These are phyloP conservation scores for Cystobasidium sp. DNA, from an alignment of 1,284 basidiomycete genomes.

Conservation along the genomic window DNA sequence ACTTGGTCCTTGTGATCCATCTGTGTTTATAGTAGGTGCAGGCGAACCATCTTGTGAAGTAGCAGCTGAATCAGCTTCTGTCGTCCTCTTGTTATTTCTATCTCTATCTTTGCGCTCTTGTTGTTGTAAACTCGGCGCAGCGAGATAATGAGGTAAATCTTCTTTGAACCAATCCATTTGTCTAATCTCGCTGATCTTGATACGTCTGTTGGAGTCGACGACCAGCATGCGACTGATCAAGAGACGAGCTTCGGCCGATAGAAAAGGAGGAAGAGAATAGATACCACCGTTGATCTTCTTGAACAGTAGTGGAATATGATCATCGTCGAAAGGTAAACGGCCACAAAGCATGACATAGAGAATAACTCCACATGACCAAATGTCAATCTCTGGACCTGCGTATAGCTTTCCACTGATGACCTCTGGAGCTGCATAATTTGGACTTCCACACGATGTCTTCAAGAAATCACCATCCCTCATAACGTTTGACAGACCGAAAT, in stretches of 20 bases:
- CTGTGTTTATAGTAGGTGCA: neutral
- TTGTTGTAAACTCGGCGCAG: constrained; percentile 17
- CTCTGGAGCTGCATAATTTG: constrained; percentile 95
- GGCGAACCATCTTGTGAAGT: constrained; percentile 22
- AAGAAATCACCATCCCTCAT: constrained; percentile 94
- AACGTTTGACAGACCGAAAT: constrained; percentile 91
- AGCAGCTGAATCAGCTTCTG: constrained; percentile 14
- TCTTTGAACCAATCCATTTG: constrained; percentile 84
- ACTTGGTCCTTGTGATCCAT: constrained; percentile 20
- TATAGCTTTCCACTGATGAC: constrained; percentile 91
- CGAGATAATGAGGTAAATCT: constrained; percentile 81
- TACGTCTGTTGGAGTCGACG: constrained; percentile 88
- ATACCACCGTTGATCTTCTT: constrained; percentile 88
- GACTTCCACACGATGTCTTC: constrained; percentile 91
- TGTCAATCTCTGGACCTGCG: constrained; percentile 93
- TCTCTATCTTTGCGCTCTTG: constrained; percentile 36
- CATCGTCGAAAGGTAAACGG: constrained; percentile 89
- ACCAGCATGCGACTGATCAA: constrained; percentile 85
- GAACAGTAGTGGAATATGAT: constrained; percentile 87
- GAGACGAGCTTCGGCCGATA: constrained; percentile 74
- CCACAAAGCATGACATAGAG: constrained; percentile 94
- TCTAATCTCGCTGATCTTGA: constrained; percentile 86
- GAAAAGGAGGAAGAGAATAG: constrained; percentile 77
- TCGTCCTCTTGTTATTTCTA: constrained; percentile 24
- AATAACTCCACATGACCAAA: constrained; percentile 96